phyloP scores from a whole-genome alignment of 306 rosid genomes.

The Lathyrus tuberosus region DNA sequence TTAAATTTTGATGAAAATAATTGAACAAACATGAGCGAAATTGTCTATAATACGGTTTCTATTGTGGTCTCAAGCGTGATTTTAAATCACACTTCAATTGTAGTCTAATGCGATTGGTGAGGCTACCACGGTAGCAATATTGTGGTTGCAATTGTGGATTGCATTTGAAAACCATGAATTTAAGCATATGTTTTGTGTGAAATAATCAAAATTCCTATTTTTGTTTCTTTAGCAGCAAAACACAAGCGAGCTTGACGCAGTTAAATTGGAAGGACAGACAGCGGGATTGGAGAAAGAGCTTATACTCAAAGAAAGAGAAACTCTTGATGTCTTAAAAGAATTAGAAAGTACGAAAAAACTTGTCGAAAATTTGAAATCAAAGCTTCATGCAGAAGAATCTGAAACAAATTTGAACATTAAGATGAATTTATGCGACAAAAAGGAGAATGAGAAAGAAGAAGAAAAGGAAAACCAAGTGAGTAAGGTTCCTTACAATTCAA shows the following conservation, averaged over 20 bases:
- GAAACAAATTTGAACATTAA: constrained; percentile 32
- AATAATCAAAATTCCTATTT: constrained; percentile 1
- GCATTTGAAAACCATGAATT: too few species aligned
- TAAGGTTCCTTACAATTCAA: constrained; percentile 37
- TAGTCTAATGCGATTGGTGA: too few species aligned
- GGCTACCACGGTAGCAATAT: too few species aligned
- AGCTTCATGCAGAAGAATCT: constrained; percentile 50
- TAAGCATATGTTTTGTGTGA: neutral
- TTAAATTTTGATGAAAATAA: too few species aligned
- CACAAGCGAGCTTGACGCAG: constrained; percentile 39
- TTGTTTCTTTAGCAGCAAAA: constrained; percentile 29
- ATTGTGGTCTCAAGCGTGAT: too few species aligned
- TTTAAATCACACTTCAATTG: too few species aligned
- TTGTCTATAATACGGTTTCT: too few species aligned
- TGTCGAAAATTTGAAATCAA: constrained; percentile 47
- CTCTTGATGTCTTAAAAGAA: constrained; percentile 49
- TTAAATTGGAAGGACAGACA: constrained; percentile 46
- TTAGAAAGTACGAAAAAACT: constrained; percentile 52
- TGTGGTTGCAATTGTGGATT: too few species aligned
- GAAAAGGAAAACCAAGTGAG: constrained; percentile 64
- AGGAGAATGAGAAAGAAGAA: constrained; percentile 43
- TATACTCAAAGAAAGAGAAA: constrained; percentile 53
- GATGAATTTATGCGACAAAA: constrained; percentile 25
- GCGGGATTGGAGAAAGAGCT: constrained; percentile 47
- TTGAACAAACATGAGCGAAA: too few species aligned